Conservation (phyloP, 345 rosid species). For the Boechera stricta region DNA sequence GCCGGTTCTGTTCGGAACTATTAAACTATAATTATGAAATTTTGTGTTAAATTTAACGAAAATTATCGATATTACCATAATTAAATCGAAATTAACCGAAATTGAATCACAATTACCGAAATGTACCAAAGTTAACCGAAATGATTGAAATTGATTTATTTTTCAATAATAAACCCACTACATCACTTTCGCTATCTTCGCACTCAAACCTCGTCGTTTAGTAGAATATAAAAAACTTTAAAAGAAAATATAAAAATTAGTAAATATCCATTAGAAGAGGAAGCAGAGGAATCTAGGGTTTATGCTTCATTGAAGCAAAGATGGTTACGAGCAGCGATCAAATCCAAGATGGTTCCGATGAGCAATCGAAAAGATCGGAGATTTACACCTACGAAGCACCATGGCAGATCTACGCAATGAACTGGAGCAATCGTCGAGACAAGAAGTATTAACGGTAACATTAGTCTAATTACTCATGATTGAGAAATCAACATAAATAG, state of each 20-base stretch:
- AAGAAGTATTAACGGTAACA: constrained; percentile 64
- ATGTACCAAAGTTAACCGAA: not conserved
- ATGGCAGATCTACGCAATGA: constrained; percentile 97
- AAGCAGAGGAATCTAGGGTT: constrained; percentile 31
- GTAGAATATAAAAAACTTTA: not conserved
- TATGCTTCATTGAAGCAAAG: not conserved
- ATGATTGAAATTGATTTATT: not conserved
- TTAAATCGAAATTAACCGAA: not conserved
- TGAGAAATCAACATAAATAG: constrained; percentile 31
- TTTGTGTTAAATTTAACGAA: not conserved
- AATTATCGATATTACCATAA: too few species aligned
- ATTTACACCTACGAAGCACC: constrained; percentile 94
- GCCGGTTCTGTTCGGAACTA: not conserved
- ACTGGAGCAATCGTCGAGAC: constrained; percentile 93
- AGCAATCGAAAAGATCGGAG: constrained; percentile 88
- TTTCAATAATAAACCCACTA: not conserved
- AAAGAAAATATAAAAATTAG: not conserved
- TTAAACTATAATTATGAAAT: not conserved
- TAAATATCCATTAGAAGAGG: constrained; percentile 5
- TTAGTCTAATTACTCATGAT: constrained; percentile 13
- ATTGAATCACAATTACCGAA: not conserved
- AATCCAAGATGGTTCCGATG: constrained; percentile 71
- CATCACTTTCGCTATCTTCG: not conserved
- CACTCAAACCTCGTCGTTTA: constrained; percentile 15
- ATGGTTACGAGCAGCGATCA: constrained; percentile 77